Conservation (phyloP, 202 grass and related monocot species). For the Saccharum hybrid region DNA sequence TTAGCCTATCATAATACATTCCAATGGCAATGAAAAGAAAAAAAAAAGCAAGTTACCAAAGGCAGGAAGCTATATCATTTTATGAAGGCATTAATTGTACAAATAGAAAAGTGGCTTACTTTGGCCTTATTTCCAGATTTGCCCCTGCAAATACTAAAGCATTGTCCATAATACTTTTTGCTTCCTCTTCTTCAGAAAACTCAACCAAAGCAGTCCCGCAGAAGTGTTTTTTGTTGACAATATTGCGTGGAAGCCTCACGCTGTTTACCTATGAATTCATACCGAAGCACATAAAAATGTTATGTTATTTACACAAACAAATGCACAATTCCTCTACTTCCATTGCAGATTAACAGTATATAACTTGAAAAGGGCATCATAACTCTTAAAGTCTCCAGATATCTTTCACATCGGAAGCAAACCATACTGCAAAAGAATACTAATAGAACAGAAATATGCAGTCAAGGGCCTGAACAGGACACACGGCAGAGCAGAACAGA, state of each 20-base stretch:
- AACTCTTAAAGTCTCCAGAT: neutral
- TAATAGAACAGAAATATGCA: neutral
- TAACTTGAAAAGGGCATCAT: conserved; percentile 3
- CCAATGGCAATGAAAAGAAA: neutral
- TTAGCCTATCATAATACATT: conserved; percentile 14
- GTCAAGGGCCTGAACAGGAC: neutral
- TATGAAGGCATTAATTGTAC: neutral
- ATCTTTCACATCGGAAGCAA: neutral
- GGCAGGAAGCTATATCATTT: neutral
- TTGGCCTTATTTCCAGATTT: conserved; percentile 66
- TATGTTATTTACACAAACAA: neutral
- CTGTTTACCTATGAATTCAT: conserved; percentile 68
- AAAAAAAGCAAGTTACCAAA: neutral
- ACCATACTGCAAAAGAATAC: neutral
- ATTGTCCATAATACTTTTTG: conserved; percentile 52
- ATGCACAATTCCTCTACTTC: neutral
- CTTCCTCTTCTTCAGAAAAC: conserved; percentile 82
- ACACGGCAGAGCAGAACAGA: neutral
- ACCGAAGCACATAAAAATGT: neutral
- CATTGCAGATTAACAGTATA: neutral
- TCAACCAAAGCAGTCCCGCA: conserved; percentile 76
- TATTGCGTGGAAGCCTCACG: conserved; percentile 71
- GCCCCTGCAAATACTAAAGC: conserved; percentile 56
- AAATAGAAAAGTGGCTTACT: conserved; percentile 49
- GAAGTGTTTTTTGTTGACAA: conserved; percentile 69